Evolutionary conservation across 2,329 filamentous ascomycete genomes (phyloP).

Genomic region (Lizonia empirigonia): DNA sequence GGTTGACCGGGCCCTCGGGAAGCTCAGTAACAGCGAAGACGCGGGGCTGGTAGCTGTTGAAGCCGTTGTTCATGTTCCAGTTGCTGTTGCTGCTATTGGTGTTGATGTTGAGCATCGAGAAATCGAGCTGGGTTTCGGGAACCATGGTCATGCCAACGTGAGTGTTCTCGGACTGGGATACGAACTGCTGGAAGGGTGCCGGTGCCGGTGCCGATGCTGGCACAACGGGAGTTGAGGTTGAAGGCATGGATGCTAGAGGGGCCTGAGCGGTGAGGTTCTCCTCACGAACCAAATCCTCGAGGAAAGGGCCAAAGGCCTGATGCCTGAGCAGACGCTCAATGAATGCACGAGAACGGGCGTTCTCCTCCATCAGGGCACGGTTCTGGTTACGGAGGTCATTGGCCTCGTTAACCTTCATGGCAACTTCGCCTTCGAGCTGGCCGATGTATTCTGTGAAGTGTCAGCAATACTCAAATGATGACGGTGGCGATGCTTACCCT

Average conservation of each 20-base stretch:
- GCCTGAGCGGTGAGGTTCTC: conserved; percentile 43
- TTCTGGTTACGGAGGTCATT: conserved; percentile 82
- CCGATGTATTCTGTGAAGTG: conserved; percentile 82
- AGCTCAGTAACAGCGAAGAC: conserved; percentile 77
- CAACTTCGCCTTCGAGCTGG: conserved; percentile 89
- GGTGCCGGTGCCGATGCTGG: conserved; percentile 54
- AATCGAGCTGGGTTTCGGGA: conserved; percentile 77
- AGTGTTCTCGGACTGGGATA: conserved; percentile 59
- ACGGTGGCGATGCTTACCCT: conserved; percentile 69
- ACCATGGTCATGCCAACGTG: conserved; percentile 80
- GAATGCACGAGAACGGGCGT: conserved; percentile 83
- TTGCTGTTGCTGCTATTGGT: conserved; percentile 51
- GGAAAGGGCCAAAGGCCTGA: conserved; percentile 55
- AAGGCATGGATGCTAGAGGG: conserved; percentile 35
- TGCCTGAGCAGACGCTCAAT: conserved; percentile 70
- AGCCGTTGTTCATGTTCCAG: conserved; percentile 60
- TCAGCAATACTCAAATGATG: conserved; percentile 54
- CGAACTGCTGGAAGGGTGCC: conserved; percentile 56
- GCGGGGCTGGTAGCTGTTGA: conserved; percentile 63
- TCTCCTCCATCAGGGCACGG: conserved; percentile 80
- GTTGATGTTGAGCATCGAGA: conserved; percentile 70
- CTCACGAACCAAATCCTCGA: conserved; percentile 50
- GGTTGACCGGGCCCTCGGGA: conserved; percentile 67
- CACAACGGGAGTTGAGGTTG: conserved; percentile 36
- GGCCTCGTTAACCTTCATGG: conserved; percentile 80